These are phyloP conservation scores for Thalassia testudinum DNA, from an alignment of 116 monocot species.

Conservation along the genomic window DNA sequence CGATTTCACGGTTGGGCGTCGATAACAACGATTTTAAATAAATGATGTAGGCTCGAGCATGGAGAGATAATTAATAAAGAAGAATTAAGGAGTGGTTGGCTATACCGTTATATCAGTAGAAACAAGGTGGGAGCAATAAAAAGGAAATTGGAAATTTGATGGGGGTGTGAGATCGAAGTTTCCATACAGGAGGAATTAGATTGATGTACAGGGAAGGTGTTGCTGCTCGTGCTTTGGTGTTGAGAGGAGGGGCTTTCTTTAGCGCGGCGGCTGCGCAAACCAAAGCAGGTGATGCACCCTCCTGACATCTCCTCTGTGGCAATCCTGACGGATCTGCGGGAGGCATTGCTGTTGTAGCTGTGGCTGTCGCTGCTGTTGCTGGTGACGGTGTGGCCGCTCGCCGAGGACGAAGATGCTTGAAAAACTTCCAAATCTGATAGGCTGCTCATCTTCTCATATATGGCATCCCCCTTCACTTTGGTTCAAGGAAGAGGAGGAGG, in stretches of 20 bases:
- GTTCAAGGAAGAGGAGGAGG: no score
- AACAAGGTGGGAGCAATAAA: background rate
- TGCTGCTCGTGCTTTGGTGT: background rate
- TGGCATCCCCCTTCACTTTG: no score
- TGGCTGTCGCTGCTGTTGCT: background rate
- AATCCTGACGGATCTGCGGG: background rate
- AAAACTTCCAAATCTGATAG: no score
- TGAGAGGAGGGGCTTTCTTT: background rate
- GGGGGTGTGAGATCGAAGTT: background rate
- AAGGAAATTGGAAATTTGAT: background rate
- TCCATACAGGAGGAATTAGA: background rate
- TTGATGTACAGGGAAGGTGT: background rate
- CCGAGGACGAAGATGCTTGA: background rate
- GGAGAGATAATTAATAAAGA: no score
- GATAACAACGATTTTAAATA: no score
- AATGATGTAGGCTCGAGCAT: no score
- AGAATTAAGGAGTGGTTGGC: background rate
- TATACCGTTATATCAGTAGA: background rate
- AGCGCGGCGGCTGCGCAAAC: background rate
- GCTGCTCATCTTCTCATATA: no score
- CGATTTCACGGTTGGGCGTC: no score
- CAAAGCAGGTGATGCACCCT: background rate
- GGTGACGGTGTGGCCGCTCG: background rate
- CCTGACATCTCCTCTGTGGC: background rate
- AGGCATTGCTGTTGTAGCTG: background rate